Percentiles rank a stretch among this genome's conserved stretches.
These are phyloP conservation scores for Mallotus repandus DNA, from an alignment of 441 rosid species.

Conservation along the genomic window DNA sequence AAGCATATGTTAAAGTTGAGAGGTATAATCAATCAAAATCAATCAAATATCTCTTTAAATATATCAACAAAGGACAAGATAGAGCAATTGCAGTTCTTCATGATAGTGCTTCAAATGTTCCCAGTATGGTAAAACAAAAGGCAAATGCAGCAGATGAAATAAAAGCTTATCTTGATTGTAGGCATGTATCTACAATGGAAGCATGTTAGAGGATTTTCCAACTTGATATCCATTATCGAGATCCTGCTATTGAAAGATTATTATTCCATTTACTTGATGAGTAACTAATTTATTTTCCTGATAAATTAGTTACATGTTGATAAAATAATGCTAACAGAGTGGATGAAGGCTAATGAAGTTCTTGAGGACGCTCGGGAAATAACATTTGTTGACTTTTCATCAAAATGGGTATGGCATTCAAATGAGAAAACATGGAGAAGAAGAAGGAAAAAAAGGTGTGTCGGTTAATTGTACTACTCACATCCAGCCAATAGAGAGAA, in stretches of 20 bases:
- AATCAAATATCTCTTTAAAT: too few species aligned
- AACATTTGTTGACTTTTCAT: not conserved
- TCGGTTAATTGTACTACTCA: not conserved
- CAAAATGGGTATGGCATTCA: not conserved
- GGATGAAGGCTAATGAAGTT: not conserved
- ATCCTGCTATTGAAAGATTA: too few species aligned
- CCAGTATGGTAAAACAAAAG: too few species aligned
- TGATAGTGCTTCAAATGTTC: not conserved
- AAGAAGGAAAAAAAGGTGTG: not conserved
- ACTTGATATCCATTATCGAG: too few species aligned
- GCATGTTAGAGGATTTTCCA: too few species aligned
- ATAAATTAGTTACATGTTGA: not conserved
- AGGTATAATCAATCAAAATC: too few species aligned
- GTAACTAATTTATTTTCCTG: not conserved
- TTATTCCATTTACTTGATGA: too few species aligned
- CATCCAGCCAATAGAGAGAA: not conserved
- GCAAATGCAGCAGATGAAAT: not conserved
- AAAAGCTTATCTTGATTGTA: too few species aligned
- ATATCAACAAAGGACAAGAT: not conserved
- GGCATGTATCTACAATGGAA: too few species aligned
- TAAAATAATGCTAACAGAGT: not conserved
- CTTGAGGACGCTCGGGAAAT: not conserved
- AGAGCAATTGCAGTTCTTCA: not conserved
- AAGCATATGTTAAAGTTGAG: too few species aligned
- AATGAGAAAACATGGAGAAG: not conserved